Evolutionary conservation across 176 grass and related monocot species (phyloP).

Genomic region (Oryza glumipatula): DNA sequence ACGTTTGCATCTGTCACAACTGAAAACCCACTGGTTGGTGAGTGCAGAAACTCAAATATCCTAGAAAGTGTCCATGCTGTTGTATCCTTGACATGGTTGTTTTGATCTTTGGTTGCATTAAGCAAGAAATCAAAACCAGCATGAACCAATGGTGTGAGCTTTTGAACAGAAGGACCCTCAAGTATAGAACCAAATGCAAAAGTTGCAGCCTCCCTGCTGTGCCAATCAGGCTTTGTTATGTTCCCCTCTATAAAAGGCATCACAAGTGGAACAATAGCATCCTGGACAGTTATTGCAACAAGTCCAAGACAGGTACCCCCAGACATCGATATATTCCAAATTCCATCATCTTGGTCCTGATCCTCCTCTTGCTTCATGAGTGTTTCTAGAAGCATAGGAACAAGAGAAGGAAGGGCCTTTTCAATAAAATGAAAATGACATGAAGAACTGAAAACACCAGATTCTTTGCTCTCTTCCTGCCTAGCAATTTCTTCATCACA

Average conservation of each 20-base stretch:
- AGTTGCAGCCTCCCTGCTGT: conserved; percentile 59
- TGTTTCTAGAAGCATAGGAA: conserved; percentile 65
- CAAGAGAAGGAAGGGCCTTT: conserved; percentile 58
- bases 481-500: conserved; percentile 59
- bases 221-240: conserved; percentile 59
- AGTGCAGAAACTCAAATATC: conserved; percentile 60
- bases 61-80: conserved; percentile 65
- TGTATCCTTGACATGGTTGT: conserved; percentile 61
- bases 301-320: conserved; percentile 68
- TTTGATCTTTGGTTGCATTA: conserved; percentile 63
- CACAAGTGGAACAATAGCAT: conserved; percentile 58
- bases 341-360: conserved; percentile 63
- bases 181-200: conserved; percentile 67
- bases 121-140: conserved; percentile 59
- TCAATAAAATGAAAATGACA: conserved; percentile 55
- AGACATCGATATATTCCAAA: conserved; percentile 62
- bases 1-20: conserved; percentile 54
- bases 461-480: conserved; percentile 52
- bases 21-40: conserved; percentile 30
- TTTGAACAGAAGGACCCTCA: conserved; percentile 57
- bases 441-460: conserved; percentile 42
- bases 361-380: conserved; percentile 71
- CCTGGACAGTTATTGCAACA: conserved; percentile 49
- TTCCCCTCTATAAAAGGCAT: conserved; percentile 68
- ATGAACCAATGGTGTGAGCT: conserved; percentile 50